phyloP scores from a whole-genome alignment of 2,329 filamentous ascomycete genomes.

The Scedosporium minutisporum region DNA sequence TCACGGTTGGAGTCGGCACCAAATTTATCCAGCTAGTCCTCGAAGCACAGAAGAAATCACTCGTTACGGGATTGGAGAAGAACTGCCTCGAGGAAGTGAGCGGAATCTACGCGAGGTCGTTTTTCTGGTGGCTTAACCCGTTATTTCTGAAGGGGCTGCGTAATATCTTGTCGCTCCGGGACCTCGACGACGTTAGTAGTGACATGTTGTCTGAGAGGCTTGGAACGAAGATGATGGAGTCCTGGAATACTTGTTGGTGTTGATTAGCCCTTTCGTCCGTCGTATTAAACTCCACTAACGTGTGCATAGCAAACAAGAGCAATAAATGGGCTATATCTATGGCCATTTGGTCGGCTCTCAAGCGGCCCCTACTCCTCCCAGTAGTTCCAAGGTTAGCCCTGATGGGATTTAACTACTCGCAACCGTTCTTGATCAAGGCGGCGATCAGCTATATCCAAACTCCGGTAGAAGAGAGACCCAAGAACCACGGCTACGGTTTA shows the following conservation, averaged over 20 bases:
- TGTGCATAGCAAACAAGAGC: neutral
- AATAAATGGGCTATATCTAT: neutral
- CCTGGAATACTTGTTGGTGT: neutral
- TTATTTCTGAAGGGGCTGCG: conserved; percentile 17
- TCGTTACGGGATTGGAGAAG: neutral
- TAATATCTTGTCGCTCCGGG: conserved; percentile 7
- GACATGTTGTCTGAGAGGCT: neutral
- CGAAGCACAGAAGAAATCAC: neutral
- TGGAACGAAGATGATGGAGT: neutral
- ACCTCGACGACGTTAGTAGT: conserved; percentile 10
- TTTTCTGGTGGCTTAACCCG: conserved; percentile 24
- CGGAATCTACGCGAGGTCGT: neutral
- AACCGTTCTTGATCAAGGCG: conserved; percentile 10
- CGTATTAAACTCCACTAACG: neutral
- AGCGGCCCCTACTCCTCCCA: neutral
- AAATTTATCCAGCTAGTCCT: neutral
- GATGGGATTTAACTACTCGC: conserved; percentile 8
- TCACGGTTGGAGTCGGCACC: neutral
- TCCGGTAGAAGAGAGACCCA: neutral
- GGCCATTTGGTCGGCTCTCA: neutral
- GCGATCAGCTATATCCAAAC: neutral
- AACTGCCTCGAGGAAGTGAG: neutral
- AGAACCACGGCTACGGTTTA: neutral
- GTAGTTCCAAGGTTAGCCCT: conserved; percentile 4
- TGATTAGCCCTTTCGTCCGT: neutral